A percentile compares a stretch with the other conserved stretches of the same genome.
phyloP scores from a whole-genome alignment of 78 protist genomes.

The Creolimax fragrantissima region DNA sequence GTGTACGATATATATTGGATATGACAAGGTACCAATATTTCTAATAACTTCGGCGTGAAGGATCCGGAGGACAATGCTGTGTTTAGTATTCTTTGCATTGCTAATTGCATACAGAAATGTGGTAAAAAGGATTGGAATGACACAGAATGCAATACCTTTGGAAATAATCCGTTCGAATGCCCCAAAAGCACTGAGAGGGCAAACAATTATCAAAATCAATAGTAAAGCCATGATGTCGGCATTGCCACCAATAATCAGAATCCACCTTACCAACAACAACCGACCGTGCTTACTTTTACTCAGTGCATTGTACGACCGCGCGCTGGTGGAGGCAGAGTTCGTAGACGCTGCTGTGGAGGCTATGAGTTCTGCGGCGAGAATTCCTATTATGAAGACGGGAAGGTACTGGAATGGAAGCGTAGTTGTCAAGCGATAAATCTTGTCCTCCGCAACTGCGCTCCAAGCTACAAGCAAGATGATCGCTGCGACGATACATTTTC shows the following conservation, averaged over 20 bases:
- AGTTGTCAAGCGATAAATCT: neutral
- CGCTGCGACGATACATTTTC: neutral
- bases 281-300: too few relatives aligned
- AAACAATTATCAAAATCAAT: neutral
- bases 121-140: neutral
- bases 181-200: neutral
- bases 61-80: neutral
- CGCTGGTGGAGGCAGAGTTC: neutral
- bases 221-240: neutral
- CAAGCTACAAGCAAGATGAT: neutral
- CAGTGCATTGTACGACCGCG: neutral
- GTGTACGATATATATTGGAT: neutral
- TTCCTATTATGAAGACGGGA: neutral
- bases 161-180: neutral
- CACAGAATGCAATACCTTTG: neutral
- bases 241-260: neutral
- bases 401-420: neutral
- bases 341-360: neutral
- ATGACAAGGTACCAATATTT: neutral
- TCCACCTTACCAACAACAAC: neutral
- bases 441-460: neutral
- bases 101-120: neutral
- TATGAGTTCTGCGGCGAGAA: neutral
- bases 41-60: neutral
- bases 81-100: neutral